Percentiles rank a stretch among this genome's conserved stretches.
Evolutionary conservation across 2,329 filamentous ascomycete species (phyloP).

Genomic region (Aphanocladium album): DNA sequence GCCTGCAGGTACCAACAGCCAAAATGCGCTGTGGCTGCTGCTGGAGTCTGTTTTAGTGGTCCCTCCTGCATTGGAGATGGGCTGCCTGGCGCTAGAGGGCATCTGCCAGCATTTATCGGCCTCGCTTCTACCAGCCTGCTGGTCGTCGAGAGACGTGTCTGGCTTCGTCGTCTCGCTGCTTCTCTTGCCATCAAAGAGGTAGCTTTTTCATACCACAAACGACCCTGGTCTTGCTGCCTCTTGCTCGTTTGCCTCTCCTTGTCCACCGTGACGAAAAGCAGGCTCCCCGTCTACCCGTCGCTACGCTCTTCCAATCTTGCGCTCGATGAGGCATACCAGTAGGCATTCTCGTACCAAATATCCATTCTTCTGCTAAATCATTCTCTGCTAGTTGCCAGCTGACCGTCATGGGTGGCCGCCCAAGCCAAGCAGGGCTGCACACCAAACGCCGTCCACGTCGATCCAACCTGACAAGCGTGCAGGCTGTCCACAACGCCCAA

Average conservation of each 20-base stretch:
- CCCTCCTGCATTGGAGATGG: too few relatives aligned
- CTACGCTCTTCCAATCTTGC: neutral
- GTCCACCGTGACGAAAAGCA: neutral
- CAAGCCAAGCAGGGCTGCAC: too few relatives aligned
- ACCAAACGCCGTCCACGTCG: neutral
- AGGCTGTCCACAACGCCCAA: neutral
- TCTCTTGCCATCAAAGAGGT: neutral
- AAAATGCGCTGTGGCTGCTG: neutral
- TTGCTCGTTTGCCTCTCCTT: neutral
- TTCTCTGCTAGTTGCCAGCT: neutral
- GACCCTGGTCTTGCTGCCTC: neutral
- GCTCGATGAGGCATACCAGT: neutral
- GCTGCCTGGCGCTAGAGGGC: too few relatives aligned
- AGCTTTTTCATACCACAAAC: neutral
- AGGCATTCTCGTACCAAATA: neutral
- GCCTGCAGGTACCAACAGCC: conserved; percentile 2
- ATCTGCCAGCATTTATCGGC: too few relatives aligned
- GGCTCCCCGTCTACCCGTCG: neutral
- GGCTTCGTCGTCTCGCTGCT: neutral
- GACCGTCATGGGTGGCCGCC: neutral
- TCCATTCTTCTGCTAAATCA: neutral
- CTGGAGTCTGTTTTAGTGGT: neutral
- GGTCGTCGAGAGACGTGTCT: neutral
- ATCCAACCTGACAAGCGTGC: too few relatives aligned
- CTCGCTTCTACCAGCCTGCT: too few relatives aligned